Evolutionary conservation across 805 yeast species (phyloP).

Genomic region (Candida arabinofermentans): DNA sequence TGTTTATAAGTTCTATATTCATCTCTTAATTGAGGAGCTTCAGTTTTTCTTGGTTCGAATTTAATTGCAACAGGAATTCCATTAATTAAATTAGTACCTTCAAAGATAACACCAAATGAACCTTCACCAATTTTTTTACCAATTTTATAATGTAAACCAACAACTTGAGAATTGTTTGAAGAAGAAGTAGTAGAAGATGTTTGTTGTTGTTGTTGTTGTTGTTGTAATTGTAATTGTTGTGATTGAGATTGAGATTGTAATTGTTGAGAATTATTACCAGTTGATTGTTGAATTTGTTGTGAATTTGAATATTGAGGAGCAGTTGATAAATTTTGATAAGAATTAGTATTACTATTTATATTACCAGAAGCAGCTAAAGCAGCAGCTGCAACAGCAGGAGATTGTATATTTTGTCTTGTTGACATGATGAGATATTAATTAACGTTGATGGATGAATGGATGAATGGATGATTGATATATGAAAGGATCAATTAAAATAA

Average conservation of each 20-base stretch:
- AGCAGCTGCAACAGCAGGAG: slow-evolving; percentile 33
- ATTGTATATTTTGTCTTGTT: slow-evolving; percentile 22
- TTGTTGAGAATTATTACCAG: too few species aligned
- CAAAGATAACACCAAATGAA: slow-evolving; percentile 95
- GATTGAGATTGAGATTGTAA: background rate
- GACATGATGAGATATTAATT: slow-evolving; percentile 13
- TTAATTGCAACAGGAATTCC: slow-evolving; percentile 94
- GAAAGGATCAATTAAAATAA: too few species aligned
- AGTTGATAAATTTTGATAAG: slow-evolving; percentile 23
- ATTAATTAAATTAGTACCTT: slow-evolving; percentile 88
- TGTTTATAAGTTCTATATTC: slow-evolving; percentile 95
- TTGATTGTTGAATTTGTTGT: slow-evolving; percentile 10
- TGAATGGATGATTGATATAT: too few species aligned
- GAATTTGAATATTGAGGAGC: slow-evolving; percentile 27
- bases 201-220: slow-evolving; percentile 6
- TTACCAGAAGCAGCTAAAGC: slow-evolving; percentile 30
- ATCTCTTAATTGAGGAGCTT: slow-evolving; percentile 95
- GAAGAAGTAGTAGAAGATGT: slow-evolving; percentile 4
- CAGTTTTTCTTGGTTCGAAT: slow-evolving; percentile 94
- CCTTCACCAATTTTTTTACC: slow-evolving; percentile 99
- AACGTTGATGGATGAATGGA: background rate
- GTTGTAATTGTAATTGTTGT: slow-evolving; percentile 4
- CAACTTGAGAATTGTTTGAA: slow-evolving; percentile 49
- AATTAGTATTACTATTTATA: slow-evolving; percentile 16
- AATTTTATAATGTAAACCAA: slow-evolving; percentile 93